Evolutionary conservation across 305 asterid genomes (phyloP).

Genomic region (Fraxinus greggii): DNA sequence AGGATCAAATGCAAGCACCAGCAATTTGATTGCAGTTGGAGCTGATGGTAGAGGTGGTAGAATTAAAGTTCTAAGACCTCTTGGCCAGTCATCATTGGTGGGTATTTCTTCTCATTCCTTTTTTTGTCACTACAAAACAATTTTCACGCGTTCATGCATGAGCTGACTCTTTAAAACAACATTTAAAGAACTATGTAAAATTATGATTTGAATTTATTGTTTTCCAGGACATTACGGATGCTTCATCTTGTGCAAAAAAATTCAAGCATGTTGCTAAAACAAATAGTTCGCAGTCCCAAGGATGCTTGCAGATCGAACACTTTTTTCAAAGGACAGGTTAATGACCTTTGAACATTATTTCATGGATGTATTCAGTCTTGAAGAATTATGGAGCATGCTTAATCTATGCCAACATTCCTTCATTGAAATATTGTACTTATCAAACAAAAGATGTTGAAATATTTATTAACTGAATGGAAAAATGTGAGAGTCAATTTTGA

Average conservation of each 20-base stretch:
- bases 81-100: slow-evolving; percentile 57
- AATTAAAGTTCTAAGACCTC: slow-evolving; percentile 69
- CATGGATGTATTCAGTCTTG: background rate
- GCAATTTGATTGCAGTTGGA: slow-evolving; percentile 76
- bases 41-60: slow-evolving; percentile 94
- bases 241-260: slow-evolving; percentile 38
- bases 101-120: slow-evolving; percentile 28
- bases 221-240: slow-evolving; percentile 45
- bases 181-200: background rate
- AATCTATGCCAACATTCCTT: slow-evolving; percentile 9
- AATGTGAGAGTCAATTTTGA: background rate
- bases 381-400: background rate
- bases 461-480: background rate
- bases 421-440: background rate
- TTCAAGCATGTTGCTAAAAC: slow-evolving; percentile 43
- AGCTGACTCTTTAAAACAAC: background rate
- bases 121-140: slow-evolving; percentile 6
- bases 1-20: slow-evolving; percentile 41
- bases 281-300: slow-evolving; percentile 43
- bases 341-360: slow-evolving; percentile 19
- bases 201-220: background rate
- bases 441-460: background rate
- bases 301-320: slow-evolving; percentile 74
- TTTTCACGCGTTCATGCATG: background rate
- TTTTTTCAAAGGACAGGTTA: slow-evolving; percentile 59